Conservation (phyloP, 73 alveolate species). For the Halteria grandinella region DNA sequence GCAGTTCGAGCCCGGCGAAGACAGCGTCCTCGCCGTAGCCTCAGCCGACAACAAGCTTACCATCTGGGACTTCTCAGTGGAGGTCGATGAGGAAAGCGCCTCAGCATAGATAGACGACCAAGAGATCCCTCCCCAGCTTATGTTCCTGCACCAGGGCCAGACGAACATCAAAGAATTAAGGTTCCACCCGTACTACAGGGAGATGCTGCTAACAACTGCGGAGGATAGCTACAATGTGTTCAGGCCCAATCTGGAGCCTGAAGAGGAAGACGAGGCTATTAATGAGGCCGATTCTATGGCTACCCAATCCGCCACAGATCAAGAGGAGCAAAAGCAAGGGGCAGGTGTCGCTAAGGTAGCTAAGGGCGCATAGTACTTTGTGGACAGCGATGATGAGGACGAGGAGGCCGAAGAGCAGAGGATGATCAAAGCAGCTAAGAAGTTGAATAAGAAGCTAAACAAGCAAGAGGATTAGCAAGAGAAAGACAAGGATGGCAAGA, state of each 20-base stretch:
- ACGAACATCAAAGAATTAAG: constrained; percentile 88
- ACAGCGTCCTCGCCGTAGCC: constrained; percentile 86
- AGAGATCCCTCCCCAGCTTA: constrained; percentile 91
- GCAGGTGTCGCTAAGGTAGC: not conserved
- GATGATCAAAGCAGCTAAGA: constrained; percentile 19
- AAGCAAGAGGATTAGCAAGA: not conserved
- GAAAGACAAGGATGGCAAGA: constrained; percentile 12
- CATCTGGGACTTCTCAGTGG: constrained; percentile 94
- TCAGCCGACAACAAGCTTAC: constrained; percentile 89
- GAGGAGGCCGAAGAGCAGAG: constrained; percentile 44
- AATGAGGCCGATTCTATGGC: constrained; percentile 40
- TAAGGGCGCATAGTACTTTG: not conserved
- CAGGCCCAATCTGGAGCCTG: constrained; percentile 87
- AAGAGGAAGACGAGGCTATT: constrained; percentile 74
- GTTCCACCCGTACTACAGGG: constrained; percentile 84
- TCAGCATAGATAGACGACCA: constrained; percentile 70
- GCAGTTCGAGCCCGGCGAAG: constrained; percentile 91
- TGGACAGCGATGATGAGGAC: constrained; percentile 14
- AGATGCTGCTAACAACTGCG: constrained; percentile 84
- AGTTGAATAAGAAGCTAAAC: not conserved
- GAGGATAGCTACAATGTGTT: constrained; percentile 90
- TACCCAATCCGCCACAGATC: not conserved
- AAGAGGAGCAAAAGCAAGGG: too few relatives aligned
- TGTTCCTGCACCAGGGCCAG: constrained; percentile 93
- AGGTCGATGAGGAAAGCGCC: constrained; percentile 91